Base-by-base conservation (phyloP, 2,329 filamentous ascomycete genomes). In the Plenodomus biglobosus region DNA sequence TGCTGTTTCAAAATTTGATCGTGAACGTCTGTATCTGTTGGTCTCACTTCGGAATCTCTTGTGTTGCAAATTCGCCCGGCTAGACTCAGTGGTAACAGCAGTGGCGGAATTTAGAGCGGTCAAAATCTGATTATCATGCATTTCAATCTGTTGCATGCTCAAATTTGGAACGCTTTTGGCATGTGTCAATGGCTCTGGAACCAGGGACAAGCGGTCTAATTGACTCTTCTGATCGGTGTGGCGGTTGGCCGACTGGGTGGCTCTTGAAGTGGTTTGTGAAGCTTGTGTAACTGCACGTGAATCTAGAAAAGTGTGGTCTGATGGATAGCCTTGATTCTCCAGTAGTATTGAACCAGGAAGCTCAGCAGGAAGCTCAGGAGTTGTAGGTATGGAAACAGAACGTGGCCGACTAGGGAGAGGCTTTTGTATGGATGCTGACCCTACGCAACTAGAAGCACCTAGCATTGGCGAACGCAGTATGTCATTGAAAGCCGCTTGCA, bases 401-500 rank as follows among this genome's bases (percentile, higher is more conserved):
- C 73, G 69, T 42, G 73, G 72, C 51, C 73, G 62, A 42, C 65
- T 62, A 32, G 68, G 66, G 43, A 68, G 56, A 42, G 71, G 64
- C 50, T 69, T 69, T 58, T 72, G 60, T 58, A 66, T 55, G 20
- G 53, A 58, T 40, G 56, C 52, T 24, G 61, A 56, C 65, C 59
- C 56, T 53, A 65, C 50, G 52, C 59, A 64, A 37, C 62, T 45
- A 49, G 61, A 62, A 35, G 63, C 59, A 48, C 64, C 67, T 38
- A 71, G 53, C 24, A 62, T 64, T 42, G 74, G 73, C 16, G 73
- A 75, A 34, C 69, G 69, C 20, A 76, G 63, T 60, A 74, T 71
- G 45, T 74, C 74, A 61, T 73, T 75, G 56, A 75, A 69, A 18
- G 71, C 69, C 24, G 68, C 64, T 51, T 75, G 66, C 35, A 77